These are phyloP conservation scores for Carex pumila DNA, from an alignment of 176 grass and related monocot genomes.

Conservation along the genomic window DNA sequence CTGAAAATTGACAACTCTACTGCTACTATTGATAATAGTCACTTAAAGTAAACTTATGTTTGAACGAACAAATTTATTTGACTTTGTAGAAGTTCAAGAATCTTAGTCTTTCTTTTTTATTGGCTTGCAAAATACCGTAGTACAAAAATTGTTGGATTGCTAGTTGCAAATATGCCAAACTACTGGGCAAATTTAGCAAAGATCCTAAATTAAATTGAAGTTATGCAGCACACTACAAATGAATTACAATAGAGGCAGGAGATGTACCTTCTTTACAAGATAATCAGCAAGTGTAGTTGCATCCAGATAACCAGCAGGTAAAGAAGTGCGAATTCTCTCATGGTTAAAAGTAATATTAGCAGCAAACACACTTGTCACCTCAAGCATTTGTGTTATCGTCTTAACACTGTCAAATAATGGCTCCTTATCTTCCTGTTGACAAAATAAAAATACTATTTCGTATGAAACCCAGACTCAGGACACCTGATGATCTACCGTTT, in stretches of 20 bases:
- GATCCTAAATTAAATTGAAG: neutral
- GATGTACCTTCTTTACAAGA: constrained; percentile 92
- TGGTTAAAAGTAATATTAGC: constrained; percentile 87
- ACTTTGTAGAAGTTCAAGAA: neutral
- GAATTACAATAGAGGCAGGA: neutral
- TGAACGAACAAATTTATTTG: neutral
- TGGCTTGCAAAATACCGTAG: neutral
- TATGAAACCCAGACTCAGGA: neutral
- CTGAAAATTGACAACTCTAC: neutral
- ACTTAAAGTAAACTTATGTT: neutral
- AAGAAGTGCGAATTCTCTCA: constrained; percentile 54
- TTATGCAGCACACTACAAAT: neutral
- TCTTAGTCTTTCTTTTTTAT: neutral
- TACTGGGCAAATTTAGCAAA: neutral
- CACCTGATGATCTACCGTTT: neutral
- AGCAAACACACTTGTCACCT: constrained; percentile 82
- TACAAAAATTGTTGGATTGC: neutral
- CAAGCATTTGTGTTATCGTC: constrained; percentile 78
- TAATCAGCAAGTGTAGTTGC: constrained; percentile 97
- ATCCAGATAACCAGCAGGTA: constrained; percentile 90
- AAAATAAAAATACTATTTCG: constrained; percentile 2
- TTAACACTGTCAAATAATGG: constrained; percentile 92
- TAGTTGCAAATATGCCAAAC: neutral
- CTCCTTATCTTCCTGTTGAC: constrained; percentile 91
- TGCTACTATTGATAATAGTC: neutral